Base-by-base conservation (phyloP, 2,329 filamentous ascomycete genomes). In the Paecilomyces niveus region DNA sequence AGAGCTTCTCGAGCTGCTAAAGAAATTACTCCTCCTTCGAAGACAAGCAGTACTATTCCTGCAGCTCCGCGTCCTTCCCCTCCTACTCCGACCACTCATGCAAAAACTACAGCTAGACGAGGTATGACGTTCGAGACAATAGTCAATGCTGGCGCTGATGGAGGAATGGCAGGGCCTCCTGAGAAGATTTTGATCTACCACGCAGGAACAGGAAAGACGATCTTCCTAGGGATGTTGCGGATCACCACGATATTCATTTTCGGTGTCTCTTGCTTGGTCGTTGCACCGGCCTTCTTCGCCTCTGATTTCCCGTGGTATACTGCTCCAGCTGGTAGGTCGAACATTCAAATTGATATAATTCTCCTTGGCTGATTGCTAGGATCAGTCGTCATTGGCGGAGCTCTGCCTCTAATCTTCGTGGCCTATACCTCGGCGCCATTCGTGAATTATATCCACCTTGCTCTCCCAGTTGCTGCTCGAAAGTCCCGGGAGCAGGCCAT, bases 191-290 rank as follows among this genome's bases (percentile, higher is more conserved):
- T 91, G 64, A 83, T 95, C 61, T 95, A 90, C 72, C 88, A 92
- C 74, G 86, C 86, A 56, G 89, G 90, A 56, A 87, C 84, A 0
- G 81, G 81, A 8, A 81, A 84, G 59, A 87, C 83, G 31, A 83
- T 85, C 6, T 87, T 89, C 63, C 75, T 93, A 53, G 89, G 87
- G 54, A 83, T 85, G 68, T 72, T 89, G 61, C 90, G 91, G 67
- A 75, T 93, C 58, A 85, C 85, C 0, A 87, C 87, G 2, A 80
- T 94, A 49, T 84, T 91, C 61, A 72, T 89, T 45, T 87, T 88
- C 58, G 81, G 80, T 22, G 84, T 88, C 64, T 89, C 89, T 66
- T 81, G 80, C 63, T 74, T 87, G 55, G 74, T 90, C 26, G 80
- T 87, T 54, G 84, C 83, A 0, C 89, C 88, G 0, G 75, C 79